Base-by-base conservation (phyloP, 371 early-diverging fungal genomes). In the Blakeslea trispora region DNA sequence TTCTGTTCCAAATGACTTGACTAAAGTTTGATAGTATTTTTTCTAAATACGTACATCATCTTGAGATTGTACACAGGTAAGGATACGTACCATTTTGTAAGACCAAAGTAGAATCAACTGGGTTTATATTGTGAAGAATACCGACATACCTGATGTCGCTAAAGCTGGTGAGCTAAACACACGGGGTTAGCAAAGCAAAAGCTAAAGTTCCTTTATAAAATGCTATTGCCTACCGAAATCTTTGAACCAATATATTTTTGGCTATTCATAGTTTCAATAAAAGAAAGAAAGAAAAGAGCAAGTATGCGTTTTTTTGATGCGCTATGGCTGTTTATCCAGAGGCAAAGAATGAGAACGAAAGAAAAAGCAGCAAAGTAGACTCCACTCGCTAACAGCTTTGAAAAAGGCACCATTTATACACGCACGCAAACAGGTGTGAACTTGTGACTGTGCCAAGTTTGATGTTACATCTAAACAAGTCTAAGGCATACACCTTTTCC, bases 61-160 rank as follows among this genome's bases (percentile, higher is more conserved):
- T 0, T 10, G 2, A 19, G 19, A 2, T 3, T 10, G 2, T 37
- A 11, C 7, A 28, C 7, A 7, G 7, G 7, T 28, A 7, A 37
- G 37, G 11, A 3, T 37, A 42, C 44, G 63, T 74, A 89, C 91
- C 91, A 70, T 95, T 83, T 56, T 88, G 86, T 45, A 97, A 84
- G 14, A 94, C 83, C 41, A 97, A 91, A 9, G 95, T 91, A 19
- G 91, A 88, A 59, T 92, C 91, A n/a, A 79, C 66, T 48, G 89
- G 85, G 79, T 95, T 90, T 61, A 97, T 90, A 49, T 84, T 85
- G 66, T 89, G 88, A 39, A 97, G 83, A 39, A 83, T 86, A 35
- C 96, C 97, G 42, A 91, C 90, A 71, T 94, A 97, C 56, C 95
- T 88, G 70, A 95, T 91, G 62, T 92, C 90, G 52, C 91, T 89